Base-by-base conservation (phyloP, 257 asterid species). In the Solanum gandarillasii region DNA sequence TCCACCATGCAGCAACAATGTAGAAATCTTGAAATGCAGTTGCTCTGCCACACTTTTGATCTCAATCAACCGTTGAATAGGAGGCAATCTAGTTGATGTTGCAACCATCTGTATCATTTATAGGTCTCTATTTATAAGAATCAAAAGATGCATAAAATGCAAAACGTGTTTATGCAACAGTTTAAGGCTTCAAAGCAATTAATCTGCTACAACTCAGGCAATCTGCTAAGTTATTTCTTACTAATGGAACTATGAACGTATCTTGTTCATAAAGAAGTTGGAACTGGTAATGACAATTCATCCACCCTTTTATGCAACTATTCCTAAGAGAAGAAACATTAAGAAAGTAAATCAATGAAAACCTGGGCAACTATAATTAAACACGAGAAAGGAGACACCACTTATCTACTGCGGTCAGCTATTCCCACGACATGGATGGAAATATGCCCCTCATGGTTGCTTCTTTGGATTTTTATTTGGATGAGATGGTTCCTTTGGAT, bases 1-100 rank as follows among this genome's bases (percentile, higher is more conserved):
- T 52, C 99, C 99, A 87, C 98, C 95, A 88, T 97, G 99, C 90
- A 94, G 93, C 92, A 97, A 91, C 92, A 97, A 88, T 16, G 98
- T 94, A 83, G 96, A 94, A 89, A 97, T 92, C 93, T 97, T 97
- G 90, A 96, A 97, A 91, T 95, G 95, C 90, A 97, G 93, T 84
- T 95, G 98, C 90, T 97, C 99, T 38, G 99, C 98, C 67, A 97
- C 91, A 84, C 94, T 89, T 91, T 94, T 96, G 88, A 97, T 95
- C 97, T 97, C 99, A 55, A 94, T 95, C 85, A 96, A 87, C 72
- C 98, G 92, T 88, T 95, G 99, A 89, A 95, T 90, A 9, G 99
- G 98, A 43, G 99, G 98, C 94, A 94, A 93, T 90, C 98, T 94
- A 87, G 98, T 96, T 72, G 99, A 96, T 13, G 93, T 86, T 89